phyloP scores from a whole-genome alignment of 495 filamentous ascomycete species.

The Jackrogersella multiformis region DNA sequence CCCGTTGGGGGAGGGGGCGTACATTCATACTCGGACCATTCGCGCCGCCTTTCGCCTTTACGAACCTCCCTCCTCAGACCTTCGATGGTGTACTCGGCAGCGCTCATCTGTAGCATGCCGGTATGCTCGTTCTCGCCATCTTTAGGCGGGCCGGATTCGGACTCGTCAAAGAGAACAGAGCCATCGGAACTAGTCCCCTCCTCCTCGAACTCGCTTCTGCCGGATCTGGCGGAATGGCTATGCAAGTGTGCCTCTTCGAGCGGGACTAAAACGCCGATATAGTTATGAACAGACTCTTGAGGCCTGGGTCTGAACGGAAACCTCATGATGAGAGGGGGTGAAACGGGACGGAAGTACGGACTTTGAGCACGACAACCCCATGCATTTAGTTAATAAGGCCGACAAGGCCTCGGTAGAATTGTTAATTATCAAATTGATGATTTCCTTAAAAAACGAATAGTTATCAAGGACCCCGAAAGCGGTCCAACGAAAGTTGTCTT shows the following conservation, averaged over 20 bases:
- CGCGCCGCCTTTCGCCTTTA: slow-evolving; percentile 50
- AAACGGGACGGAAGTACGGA: slow-evolving; percentile 2
- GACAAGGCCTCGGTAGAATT: background rate
- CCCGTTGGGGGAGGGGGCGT: slow-evolving; percentile 29
- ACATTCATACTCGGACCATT: slow-evolving; percentile 62
- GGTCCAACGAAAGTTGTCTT: slow-evolving; percentile 30
- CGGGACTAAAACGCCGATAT: slow-evolving; percentile 56
- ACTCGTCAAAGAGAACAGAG: slow-evolving; percentile 21
- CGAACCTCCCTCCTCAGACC: slow-evolving; percentile 58
- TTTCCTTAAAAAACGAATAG: background rate
- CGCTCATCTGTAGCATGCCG: slow-evolving; percentile 54
- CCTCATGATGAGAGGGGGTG: slow-evolving; percentile 36
- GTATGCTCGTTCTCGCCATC: slow-evolving; percentile 49
- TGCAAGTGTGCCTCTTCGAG: slow-evolving; percentile 60
- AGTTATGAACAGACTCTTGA: slow-evolving; percentile 54
- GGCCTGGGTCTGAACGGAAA: slow-evolving; percentile 38
- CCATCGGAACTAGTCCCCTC: slow-evolving; percentile 37
- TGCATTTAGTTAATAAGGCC: slow-evolving; percentile 13
- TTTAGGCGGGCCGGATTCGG: slow-evolving; percentile 44
- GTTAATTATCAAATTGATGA: slow-evolving; percentile 6
- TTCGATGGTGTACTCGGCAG: slow-evolving; percentile 61
- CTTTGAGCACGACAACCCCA: slow-evolving; percentile 14
- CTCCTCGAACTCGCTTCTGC: slow-evolving; percentile 49
- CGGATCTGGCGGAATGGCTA: slow-evolving; percentile 53
- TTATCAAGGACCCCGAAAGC: slow-evolving; percentile 16